These are phyloP conservation scores for Nannochloropsis salina DNA, from an alignment of 108 stramenopile species.

Conservation along the genomic window DNA sequence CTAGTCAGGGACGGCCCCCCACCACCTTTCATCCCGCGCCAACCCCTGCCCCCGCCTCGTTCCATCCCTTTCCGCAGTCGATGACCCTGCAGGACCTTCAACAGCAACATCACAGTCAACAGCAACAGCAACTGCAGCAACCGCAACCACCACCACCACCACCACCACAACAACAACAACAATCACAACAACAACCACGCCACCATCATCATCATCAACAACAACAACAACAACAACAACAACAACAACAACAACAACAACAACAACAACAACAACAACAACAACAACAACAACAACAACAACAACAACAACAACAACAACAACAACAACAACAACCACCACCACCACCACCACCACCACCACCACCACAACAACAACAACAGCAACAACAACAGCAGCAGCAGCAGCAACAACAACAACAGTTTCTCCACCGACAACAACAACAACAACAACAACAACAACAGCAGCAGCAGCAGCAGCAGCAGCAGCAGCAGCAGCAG, in stretches of 20 bases:
- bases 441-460: neutral
- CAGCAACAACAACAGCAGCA: neutral
- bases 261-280: neutral
- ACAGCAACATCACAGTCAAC: neutral
- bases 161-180: neutral
- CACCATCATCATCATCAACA: conserved; percentile 20
- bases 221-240: neutral
- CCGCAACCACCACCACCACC: neutral
- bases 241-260: neutral
- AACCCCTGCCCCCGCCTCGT: neutral
- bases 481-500: neutral
- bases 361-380: neutral
- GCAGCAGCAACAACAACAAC: neutral
- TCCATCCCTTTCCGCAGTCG: neutral
- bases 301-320: conserved; percentile 21
- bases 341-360: conserved; percentile 2
- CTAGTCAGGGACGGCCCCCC: neutral
- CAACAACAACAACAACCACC: conserved; percentile 4
- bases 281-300: neutral
- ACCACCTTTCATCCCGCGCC: neutral
- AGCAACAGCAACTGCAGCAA: conserved; percentile 15
- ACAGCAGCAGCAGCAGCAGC: neutral
- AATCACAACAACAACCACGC: neutral
- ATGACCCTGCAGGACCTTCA: neutral
- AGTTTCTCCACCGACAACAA: neutral